phyloP scores from a whole-genome alignment of 2,329 filamentous ascomycete species.

The Cucurbitaria berberidis region DNA sequence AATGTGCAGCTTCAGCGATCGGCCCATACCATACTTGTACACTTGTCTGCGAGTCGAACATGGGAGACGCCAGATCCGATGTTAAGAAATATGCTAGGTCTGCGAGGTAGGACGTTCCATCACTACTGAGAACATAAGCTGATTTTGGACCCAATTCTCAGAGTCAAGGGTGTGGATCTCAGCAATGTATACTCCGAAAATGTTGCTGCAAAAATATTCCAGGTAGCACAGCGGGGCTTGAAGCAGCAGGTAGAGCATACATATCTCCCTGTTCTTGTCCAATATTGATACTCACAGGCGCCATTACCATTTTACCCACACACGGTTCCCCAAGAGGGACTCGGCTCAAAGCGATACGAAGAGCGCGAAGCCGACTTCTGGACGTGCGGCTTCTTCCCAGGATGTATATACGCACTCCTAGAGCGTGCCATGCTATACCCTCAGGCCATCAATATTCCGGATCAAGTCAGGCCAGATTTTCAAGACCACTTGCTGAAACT shows the following conservation, averaged over 20 bases:
- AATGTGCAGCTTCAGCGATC: not conserved
- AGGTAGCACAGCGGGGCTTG: conserved; percentile 39
- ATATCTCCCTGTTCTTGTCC: not conserved
- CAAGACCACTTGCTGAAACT: conserved; percentile 33
- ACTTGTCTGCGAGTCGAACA: not conserved
- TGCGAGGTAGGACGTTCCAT: conserved; percentile 11
- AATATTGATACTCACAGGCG: conserved; percentile 12
- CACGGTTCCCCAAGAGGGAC: conserved; percentile 40
- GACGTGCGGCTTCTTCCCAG: conserved; percentile 48
- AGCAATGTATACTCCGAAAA: conserved; percentile 39
- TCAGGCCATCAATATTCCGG: conserved; percentile 27
- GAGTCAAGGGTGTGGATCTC: conserved; percentile 36
- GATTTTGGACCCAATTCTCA: conserved; percentile 1
- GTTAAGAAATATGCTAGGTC: not conserved
- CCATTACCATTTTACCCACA: conserved; percentile 41
- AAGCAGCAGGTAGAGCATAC: conserved; percentile 25
- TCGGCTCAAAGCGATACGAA: conserved; percentile 35
- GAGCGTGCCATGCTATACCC: conserved; percentile 42
- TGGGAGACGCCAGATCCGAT: conserved; percentile 7
- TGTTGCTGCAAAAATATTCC: conserved; percentile 38
- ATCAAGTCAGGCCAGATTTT: conserved; percentile 22
- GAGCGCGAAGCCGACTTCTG: conserved; percentile 46
- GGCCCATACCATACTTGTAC: not conserved
- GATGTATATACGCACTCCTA: conserved; percentile 42
- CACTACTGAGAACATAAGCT: not conserved